Percentiles rank a stretch among this genome's conserved stretches.
These are phyloP conservation scores for Primulina huaijiensis DNA, from an alignment of 257 asterid species.

Conservation along the genomic window DNA sequence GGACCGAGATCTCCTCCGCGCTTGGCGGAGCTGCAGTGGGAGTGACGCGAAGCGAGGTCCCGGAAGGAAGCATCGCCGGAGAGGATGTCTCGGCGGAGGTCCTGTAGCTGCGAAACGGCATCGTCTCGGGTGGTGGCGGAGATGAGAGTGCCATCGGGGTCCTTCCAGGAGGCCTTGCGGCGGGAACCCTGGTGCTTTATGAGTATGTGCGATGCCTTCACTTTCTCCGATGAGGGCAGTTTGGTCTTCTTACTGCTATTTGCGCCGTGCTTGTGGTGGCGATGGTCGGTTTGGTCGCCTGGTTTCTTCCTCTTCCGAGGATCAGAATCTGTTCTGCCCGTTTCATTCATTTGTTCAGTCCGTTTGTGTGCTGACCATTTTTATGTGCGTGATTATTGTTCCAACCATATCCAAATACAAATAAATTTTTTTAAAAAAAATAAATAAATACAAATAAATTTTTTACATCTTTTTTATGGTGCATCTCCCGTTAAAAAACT, in stretches of 20 bases:
- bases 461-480: no score
- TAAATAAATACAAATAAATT: no score
- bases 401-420: no score
- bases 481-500: no score
- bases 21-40: slow-evolving; percentile 94
- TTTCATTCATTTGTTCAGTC: not conserved
- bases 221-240: slow-evolving; percentile 68
- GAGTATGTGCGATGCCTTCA: slow-evolving; percentile 86
- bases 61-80: slow-evolving; percentile 66
- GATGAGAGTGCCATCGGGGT: slow-evolving; percentile 76
- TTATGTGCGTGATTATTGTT: no score
- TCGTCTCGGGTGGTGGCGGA: slow-evolving; percentile 70
- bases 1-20: slow-evolving; percentile 96
- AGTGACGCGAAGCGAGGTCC: slow-evolving; percentile 63
- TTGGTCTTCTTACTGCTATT: slow-evolving; percentile 48
- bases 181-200: slow-evolving; percentile 96
- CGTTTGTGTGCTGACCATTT: no score
- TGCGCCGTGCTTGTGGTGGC: slow-evolving; percentile 34
- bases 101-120: slow-evolving; percentile 68
- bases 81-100: slow-evolving; percentile 58
- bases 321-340: slow-evolving; percentile 34
- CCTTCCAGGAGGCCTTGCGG: slow-evolving; percentile 95
- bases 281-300: slow-evolving; percentile 43
- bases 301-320: slow-evolving; percentile 69
- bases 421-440: no score